Evolutionary conservation across 2,329 filamentous ascomycete species (phyloP), one percentile per base, ranked within the genome.

Genomic region (Pseudomassariella vexata): DNA sequence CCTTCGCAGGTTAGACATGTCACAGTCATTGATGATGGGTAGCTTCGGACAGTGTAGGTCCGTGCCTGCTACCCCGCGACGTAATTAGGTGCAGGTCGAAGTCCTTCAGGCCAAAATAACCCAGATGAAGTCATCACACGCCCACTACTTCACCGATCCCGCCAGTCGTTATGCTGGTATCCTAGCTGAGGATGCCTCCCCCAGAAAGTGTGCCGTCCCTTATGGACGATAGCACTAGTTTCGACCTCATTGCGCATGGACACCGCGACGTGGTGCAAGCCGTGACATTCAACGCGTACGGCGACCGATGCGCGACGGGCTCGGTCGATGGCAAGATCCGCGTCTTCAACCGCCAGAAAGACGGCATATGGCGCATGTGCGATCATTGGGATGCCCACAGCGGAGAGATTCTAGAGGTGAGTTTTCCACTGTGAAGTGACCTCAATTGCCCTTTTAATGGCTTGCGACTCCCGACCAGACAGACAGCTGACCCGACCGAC

Each of bases 311-410:
- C 67, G 85, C 89, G 24, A 92, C 88, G 3, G 88, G 87, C 20
- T 92, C 87, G 12, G 85, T 90, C 12, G 90, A 96, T 57, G 90
- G 94, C 57, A 86, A 84, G 56, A 82, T 96, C 50, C 87, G 89
- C 53, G 84, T 95, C 41, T 95, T 90, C 73, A 86, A 90, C 59
- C 74, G 82, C 28, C 82, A 92, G 52, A 79, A 80, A 44, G 82
- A 87, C 47, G 78, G 79, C 24, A 67, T 76, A 36, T 95, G 88
- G 86, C 72, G 76, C 31, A 64, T 92, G 22, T 84, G 80, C 53
- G 90, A 96, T 62, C 87, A 78, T 35, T 95, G 89, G 87, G 79
- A 76, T 28, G 90, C 87, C 12, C 90, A 96, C 55, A 84, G 87
- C 53, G 86, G 86, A 30, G 88, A 95, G 60, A 83, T 96, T 40